Conservation (phyloP, 768 basidiomycete genomes). For the Lactarius akahatsu region DNA sequence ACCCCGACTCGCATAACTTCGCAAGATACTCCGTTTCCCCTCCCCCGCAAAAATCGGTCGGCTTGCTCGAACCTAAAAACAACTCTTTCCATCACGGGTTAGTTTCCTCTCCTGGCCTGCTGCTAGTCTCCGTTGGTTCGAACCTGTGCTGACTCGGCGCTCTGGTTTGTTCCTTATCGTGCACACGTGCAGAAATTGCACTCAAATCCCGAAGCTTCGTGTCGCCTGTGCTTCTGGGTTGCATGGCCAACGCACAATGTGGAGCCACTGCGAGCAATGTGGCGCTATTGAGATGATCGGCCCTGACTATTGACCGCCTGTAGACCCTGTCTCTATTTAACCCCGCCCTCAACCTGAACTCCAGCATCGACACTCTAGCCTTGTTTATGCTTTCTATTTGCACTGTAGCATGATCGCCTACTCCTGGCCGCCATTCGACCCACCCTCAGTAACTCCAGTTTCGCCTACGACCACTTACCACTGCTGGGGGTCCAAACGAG, state of each 20-base stretch:
- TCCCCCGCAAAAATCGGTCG: slow-evolving; percentile 47
- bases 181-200: slow-evolving; percentile 52
- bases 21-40: slow-evolving; percentile 36
- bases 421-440: slow-evolving; percentile 15
- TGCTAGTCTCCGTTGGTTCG: background rate
- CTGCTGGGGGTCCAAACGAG: slow-evolving; percentile 1
- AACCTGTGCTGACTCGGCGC: slow-evolving; percentile 25
- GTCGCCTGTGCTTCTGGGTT: slow-evolving; percentile 70
- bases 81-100: slow-evolving; percentile 72
- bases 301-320: slow-evolving; percentile 46
- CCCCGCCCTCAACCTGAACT: slow-evolving; percentile 8
- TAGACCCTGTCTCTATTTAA: slow-evolving; percentile 8
- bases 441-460: slow-evolving; percentile 15
- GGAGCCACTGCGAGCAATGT: slow-evolving; percentile 86
- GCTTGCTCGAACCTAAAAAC: slow-evolving; percentile 64
- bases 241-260: slow-evolving; percentile 77
- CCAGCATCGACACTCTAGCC: slow-evolving; percentile 24
- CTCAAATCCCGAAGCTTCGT: slow-evolving; percentile 80
- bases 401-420: slow-evolving; percentile 19
- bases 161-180: slow-evolving; percentile 1
- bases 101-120: slow-evolving; percentile 31
- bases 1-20: slow-evolving; percentile 44
- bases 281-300: slow-evolving; percentile 89
- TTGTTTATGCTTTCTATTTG: slow-evolving; percentile 37
- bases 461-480: background rate